A percentile compares a stretch with the other conserved stretches of the same genome.
These are phyloP conservation scores for Sequoiadendron giganteum DNA, from an alignment of 75 land plant genomes.

Conservation along the genomic window DNA sequence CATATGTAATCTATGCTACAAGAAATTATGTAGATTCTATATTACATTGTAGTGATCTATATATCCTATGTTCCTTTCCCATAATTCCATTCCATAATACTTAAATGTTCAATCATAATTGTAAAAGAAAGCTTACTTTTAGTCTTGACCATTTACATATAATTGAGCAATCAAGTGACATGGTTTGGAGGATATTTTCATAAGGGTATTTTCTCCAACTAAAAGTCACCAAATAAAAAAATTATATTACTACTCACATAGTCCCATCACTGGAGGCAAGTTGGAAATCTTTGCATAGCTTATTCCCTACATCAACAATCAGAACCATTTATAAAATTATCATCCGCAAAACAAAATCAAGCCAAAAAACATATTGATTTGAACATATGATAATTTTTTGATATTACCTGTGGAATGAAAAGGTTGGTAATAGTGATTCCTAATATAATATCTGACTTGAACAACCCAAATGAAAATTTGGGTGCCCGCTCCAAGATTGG, in stretches of 20 bases:
- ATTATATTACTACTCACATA: slow-evolving; percentile 49
- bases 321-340: background rate
- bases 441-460: slow-evolving; percentile 44
- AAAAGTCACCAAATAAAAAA: too few relatives aligned
- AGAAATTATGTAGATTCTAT: too few relatives aligned
- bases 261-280: slow-evolving; percentile 76
- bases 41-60: too few relatives aligned
- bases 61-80: too few relatives aligned
- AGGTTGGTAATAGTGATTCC: slow-evolving; percentile 80
- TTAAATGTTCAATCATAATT: too few relatives aligned
- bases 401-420: slow-evolving; percentile 44
- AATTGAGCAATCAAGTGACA: too few relatives aligned
- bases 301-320: slow-evolving; percentile 55
- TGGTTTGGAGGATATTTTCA: too few relatives aligned
- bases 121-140: too few relatives aligned
- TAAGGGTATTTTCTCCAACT: too few relatives aligned
- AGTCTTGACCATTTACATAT: too few relatives aligned
- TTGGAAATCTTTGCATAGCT: slow-evolving; percentile 85
- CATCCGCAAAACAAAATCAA: background rate
- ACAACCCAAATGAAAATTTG: slow-evolving; percentile 31
- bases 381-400: background rate
- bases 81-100: too few relatives aligned
- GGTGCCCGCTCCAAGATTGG: slow-evolving; percentile 58
- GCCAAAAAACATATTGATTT: background rate
- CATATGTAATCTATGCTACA: too few relatives aligned